Base-by-base conservation (phyloP, 352 stramenopile species). In the Globisporangium cederbergense region DNA sequence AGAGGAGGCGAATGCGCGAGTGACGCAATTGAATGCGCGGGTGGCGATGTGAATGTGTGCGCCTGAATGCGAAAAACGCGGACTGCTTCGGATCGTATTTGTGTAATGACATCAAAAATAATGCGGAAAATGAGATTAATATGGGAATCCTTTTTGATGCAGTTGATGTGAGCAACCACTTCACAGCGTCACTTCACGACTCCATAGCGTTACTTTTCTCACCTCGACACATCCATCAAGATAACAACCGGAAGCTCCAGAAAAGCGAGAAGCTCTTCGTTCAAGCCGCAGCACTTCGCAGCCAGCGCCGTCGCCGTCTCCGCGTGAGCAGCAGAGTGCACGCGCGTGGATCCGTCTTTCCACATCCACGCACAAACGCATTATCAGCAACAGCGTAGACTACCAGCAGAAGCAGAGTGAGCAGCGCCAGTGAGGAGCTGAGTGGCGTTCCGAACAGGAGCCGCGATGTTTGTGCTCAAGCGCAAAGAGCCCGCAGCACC, bases 1-100 rank as follows among this genome's bases (percentile, higher is more conserved):
- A n/a, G 50, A 25, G 50, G n/a, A 34, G 28, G 50, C 50, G 50
- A 56, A 56, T 56, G 50, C 50, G 32, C 14, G 50, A 56, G 34
- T 56, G 50, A 20, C 50, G 28, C 50, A 8, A 32, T 8, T 30
- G 43, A 50, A 50, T 11, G 43, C 18, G 40, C 14, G 40, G 11
- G 40, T 46, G 46, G 2, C 25, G 25, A 28, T 28, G 46, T 53
- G 46, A 53, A 22, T 25, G 45, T 3, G 47, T 36, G 47, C 34
- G 46, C 0, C 10, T 52, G 46, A 52, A 54, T 54, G 47, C 22
- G 47, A 53, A 53, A 34, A 53, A n/a, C 20, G 22, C 22, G 4
- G 47, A 53, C 32, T 53, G 47, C 47, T 53, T 53, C 2, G 47
- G 47, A 53, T 53, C 22, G 43, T 28, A n/a, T 30, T 50, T 50